Percentiles rank a stretch among this genome's conserved stretches.
Evolutionary conservation across 257 asterid species (phyloP).

Genomic region (Solanum lycopersicoides): DNA sequence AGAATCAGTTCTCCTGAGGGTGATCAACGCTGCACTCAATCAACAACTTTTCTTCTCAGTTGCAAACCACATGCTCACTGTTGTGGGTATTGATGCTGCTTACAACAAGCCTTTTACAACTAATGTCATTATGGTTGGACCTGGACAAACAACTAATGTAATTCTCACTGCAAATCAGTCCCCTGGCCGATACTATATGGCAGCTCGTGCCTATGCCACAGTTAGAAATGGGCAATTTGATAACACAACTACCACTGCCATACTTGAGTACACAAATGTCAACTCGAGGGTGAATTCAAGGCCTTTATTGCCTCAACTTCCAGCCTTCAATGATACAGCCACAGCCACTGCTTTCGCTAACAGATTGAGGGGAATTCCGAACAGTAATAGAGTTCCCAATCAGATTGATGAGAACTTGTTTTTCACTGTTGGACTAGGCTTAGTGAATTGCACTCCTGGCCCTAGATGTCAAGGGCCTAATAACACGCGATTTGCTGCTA

Average conservation of each 20-base stretch:
- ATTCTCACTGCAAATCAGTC: slow-evolving; percentile 44
- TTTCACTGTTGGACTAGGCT: slow-evolving; percentile 47
- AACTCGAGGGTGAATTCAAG: not conserved
- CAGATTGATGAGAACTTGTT: slow-evolving; percentile 30
- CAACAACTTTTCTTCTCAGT: slow-evolving; percentile 57
- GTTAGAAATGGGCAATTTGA: slow-evolving; percentile 38
- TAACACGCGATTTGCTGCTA: slow-evolving; percentile 44
- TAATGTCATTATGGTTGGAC: slow-evolving; percentile 50
- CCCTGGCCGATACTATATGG: slow-evolving; percentile 45
- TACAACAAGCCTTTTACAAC: slow-evolving; percentile 47
- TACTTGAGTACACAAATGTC: slow-evolving; percentile 32
- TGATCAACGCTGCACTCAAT: slow-evolving; percentile 67
- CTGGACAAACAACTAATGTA: slow-evolving; percentile 61
- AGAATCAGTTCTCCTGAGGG: slow-evolving; percentile 40
- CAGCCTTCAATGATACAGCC: slow-evolving; percentile 45
- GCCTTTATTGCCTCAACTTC: slow-evolving; percentile 39
- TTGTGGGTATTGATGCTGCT: slow-evolving; percentile 50
- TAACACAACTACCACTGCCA: slow-evolving; percentile 63
- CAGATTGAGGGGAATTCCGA: slow-evolving; percentile 26
- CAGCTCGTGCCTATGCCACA: slow-evolving; percentile 42
- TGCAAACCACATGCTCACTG: slow-evolving; percentile 52
- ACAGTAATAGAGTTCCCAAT: slow-evolving; percentile 21
- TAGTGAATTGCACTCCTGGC: slow-evolving; percentile 39
- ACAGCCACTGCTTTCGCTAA: slow-evolving; percentile 28
- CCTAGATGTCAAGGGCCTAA: slow-evolving; percentile 67